Base-by-base conservation (phyloP, 2,329 filamentous ascomycete genomes). In the Septoria linicola region DNA sequence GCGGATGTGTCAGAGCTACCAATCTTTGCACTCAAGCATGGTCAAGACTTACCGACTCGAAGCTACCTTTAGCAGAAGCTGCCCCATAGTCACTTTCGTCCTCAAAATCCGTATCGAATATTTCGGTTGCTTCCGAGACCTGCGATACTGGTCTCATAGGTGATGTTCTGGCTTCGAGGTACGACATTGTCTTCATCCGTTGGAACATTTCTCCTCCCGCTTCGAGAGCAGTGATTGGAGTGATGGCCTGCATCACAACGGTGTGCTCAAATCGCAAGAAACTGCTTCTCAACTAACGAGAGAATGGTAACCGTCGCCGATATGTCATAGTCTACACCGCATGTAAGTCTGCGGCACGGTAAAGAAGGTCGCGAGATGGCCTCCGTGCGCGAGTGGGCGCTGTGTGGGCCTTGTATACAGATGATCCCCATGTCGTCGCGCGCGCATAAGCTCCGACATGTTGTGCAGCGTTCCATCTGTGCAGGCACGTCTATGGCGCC, bases 61-160 rank as follows among this genome's bases (percentile, higher is more conserved):
- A 70, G 71, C 85, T 89, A 49, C 79, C 71, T 25, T 85, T 79
- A 10, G 82, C 82, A 2, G 84, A 87, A 10, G 54, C 53, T 16
- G 63, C 59, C 42, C 66, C 65, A 44, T 72, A 74, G 35, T 86
- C 82, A 62, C 84, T 83, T 51, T 78, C 68, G 41, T 87, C 84
- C 58, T 90, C 88, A 54, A 79, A 76, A 46, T 92, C 88, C 34
- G 87, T 89, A 63, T 90, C 88, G 66, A 85, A 84, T 59, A 89
- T 86, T 63, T 90, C 85, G 17, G 87, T 92, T 36, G 85, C 81
- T 53, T 87, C 78, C 31, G 88, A 91, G 31, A 80, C 42, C 41
- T 66, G 68, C 23, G 70, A 69, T 13, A 70, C 66, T 62, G 27
- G 67, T 36, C 44, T 45, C 58, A 44, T 62, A 57, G 41, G 66